Evolutionary conservation across 768 basidiomycete genomes (phyloP).

Genomic region (Leccinum uliginosum): DNA sequence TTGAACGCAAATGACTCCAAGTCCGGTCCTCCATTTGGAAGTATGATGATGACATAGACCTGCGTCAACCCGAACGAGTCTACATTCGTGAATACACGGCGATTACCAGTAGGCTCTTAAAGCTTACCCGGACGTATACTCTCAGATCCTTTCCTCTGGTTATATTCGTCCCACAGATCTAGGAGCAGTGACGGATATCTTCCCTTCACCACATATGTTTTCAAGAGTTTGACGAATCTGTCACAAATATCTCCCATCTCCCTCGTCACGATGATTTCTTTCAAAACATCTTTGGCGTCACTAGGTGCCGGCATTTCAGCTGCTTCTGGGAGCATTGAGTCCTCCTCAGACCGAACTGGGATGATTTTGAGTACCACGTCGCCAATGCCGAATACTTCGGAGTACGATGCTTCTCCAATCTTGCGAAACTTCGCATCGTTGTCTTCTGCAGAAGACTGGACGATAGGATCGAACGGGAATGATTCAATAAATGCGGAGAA

Average conservation of each 20-base stretch:
- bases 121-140: slow-evolving; percentile 77
- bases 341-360: slow-evolving; percentile 60
- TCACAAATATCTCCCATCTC: slow-evolving; percentile 72
- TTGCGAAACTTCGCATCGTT: slow-evolving; percentile 57
- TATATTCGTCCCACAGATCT: slow-evolving; percentile 84
- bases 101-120: slow-evolving; percentile 1
- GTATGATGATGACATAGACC: slow-evolving; percentile 83
- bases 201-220: slow-evolving; percentile 84
- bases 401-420: slow-evolving; percentile 95
- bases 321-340: slow-evolving; percentile 26
- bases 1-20: slow-evolving; percentile 80
- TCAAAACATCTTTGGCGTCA: slow-evolving; percentile 71
- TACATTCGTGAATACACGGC: slow-evolving; percentile 27
- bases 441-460: slow-evolving; percentile 33
- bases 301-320: slow-evolving; percentile 62
- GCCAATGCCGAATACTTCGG: slow-evolving; percentile 90
- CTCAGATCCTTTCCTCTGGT: slow-evolving; percentile 69
- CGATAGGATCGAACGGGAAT: slow-evolving; percentile 70
- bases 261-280: slow-evolving; percentile 73
- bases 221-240: slow-evolving; percentile 77
- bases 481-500: slow-evolving; percentile 81
- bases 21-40: slow-evolving; percentile 88
- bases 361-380: slow-evolving; percentile 90
- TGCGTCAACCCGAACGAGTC: slow-evolving; percentile 76
- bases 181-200: slow-evolving; percentile 77